These are phyloP conservation scores for Fusarium goolgardi DNA, from an alignment of 2,329 filamentous ascomycete genomes.

Conservation along the genomic window DNA sequence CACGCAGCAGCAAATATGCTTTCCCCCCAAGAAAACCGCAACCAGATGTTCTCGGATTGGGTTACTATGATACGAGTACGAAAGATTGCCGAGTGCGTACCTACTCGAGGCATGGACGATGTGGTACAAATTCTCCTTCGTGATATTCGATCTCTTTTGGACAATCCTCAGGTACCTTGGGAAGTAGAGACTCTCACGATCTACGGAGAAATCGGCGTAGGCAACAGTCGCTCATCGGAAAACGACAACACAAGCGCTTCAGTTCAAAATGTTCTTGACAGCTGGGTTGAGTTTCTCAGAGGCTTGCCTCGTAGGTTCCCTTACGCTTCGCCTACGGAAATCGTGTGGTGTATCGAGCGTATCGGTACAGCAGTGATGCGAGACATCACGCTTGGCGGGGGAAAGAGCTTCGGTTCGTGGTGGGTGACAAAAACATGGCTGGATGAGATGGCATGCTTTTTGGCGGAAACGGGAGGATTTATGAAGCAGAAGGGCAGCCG, in stretches of 20 bases:
- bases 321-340: conserved; percentile 75
- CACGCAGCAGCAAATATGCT: conserved; percentile 95
- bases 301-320: conserved; percentile 78
- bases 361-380: conserved; percentile 82
- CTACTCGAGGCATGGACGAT: conserved; percentile 73
- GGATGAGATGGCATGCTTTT: conserved; percentile 92
- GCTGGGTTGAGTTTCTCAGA: conserved; percentile 79
- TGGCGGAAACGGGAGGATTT: conserved; percentile 91
- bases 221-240: conserved; percentile 57
- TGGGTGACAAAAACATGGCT: conserved; percentile 97
- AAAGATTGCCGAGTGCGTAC: conserved; percentile 72
- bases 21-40: conserved; percentile 86
- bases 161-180: conserved; percentile 74
- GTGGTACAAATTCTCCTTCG: conserved; percentile 70
- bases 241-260: conserved; percentile 48
- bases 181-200: conserved; percentile 71
- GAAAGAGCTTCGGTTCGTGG: conserved; percentile 88
- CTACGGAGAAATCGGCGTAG: conserved; percentile 67
- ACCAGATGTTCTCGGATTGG: conserved; percentile 97
- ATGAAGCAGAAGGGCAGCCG: conserved; percentile 68
- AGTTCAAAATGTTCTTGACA: conserved; percentile 77
- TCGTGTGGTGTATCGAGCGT: conserved; percentile 81
- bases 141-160: conserved; percentile 77
- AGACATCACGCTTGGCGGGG: conserved; percentile 82
- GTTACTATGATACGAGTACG: conserved; percentile 72